A percentile compares a stretch with the other conserved stretches of the same genome.
Evolutionary conservation across 2,329 filamentous ascomycete species (phyloP).

Genomic region (Paracoccidioides brasiliensis): DNA sequence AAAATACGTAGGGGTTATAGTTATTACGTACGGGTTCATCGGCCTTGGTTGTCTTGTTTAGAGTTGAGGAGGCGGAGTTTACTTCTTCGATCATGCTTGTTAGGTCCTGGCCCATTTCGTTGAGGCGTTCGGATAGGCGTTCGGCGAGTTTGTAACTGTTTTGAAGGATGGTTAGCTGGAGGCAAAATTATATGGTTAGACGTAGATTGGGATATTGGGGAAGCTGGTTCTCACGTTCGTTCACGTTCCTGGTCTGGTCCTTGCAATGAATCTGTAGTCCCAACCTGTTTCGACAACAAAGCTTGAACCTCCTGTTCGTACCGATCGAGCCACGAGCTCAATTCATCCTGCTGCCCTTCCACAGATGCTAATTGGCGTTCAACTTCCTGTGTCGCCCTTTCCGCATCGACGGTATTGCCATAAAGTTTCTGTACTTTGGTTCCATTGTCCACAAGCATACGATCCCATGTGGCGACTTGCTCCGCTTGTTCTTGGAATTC

Average conservation of each 20-base stretch:
- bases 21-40: slow-evolving; percentile 62
- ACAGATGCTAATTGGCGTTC: slow-evolving; percentile 82
- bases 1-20: slow-evolving; percentile 1
- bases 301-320: slow-evolving; percentile 89
- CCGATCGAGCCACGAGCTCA: slow-evolving; percentile 73
- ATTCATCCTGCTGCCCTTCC: slow-evolving; percentile 83
- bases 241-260: slow-evolving; percentile 94
- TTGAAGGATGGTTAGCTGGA: not conserved
- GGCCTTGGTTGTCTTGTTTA: slow-evolving; percentile 79
- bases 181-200: no score
- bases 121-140: slow-evolving; percentile 76
- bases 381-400: slow-evolving; percentile 83
- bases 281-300: slow-evolving; percentile 67
- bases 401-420: slow-evolving; percentile 81
- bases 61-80: slow-evolving; percentile 75
- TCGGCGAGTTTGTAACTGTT: slow-evolving; percentile 74
- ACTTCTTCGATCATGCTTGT: slow-evolving; percentile 97
- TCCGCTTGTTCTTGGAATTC: slow-evolving; percentile 86
- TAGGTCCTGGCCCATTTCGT: slow-evolving; percentile 86
- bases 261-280: slow-evolving; percentile 60
- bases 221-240: slow-evolving; percentile 52
- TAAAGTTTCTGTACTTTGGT: slow-evolving; percentile 93
- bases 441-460: slow-evolving; percentile 81
- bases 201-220: not conserved
- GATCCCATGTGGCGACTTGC: slow-evolving; percentile 82